Percentiles rank a stretch among this genome's conserved stretches.
These are phyloP conservation scores for Aspergillus sp. DNA, from an alignment of 2,329 filamentous ascomycete genomes.

Conservation along the genomic window DNA sequence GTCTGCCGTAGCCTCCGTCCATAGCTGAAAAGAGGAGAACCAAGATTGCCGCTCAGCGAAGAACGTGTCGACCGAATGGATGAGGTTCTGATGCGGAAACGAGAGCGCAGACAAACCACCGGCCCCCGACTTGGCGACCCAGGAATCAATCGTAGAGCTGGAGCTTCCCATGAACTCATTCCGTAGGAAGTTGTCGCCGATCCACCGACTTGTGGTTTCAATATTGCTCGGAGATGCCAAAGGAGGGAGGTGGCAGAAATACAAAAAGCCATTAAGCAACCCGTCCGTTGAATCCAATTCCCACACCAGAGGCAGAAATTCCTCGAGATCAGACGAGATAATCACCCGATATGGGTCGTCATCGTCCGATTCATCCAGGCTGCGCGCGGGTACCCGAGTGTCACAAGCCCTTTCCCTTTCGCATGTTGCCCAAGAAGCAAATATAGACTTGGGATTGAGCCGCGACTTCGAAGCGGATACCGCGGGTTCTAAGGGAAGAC, in stretches of 20 bases:
- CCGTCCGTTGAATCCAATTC: conserved; percentile 27
- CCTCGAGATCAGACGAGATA: conserved; percentile 65
- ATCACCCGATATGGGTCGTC: conserved; percentile 78
- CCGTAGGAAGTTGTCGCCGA: conserved; percentile 47
- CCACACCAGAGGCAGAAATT: conserved; percentile 42
- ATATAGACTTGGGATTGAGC: conserved; percentile 21
- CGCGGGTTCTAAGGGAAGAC: conserved; percentile 25
- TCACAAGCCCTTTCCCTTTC: conserved; percentile 45
- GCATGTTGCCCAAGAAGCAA: conserved; percentile 38
- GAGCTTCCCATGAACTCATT: conserved; percentile 29
- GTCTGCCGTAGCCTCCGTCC: conserved; percentile 16
- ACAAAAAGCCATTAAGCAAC: conserved; percentile 61
- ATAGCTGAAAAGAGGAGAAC: conserved; percentile 31
- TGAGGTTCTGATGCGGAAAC: conserved; percentile 30
- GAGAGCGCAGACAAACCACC: conserved; percentile 15
- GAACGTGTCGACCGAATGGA: conserved; percentile 43
- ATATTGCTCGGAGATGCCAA: conserved; percentile 20
- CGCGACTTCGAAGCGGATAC: conserved; percentile 13
- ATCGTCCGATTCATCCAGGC: conserved; percentile 62
- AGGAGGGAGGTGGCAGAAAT: conserved; percentile 58
- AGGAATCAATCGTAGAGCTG: conserved; percentile 14
- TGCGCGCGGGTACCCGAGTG: conserved; percentile 58
- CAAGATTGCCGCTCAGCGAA: conserved; percentile 44
- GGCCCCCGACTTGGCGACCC: conserved; percentile 10
- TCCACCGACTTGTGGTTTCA: conserved; percentile 28